Base-by-base conservation (phyloP, 257 asterid genomes). In the Striga asiatica region DNA sequence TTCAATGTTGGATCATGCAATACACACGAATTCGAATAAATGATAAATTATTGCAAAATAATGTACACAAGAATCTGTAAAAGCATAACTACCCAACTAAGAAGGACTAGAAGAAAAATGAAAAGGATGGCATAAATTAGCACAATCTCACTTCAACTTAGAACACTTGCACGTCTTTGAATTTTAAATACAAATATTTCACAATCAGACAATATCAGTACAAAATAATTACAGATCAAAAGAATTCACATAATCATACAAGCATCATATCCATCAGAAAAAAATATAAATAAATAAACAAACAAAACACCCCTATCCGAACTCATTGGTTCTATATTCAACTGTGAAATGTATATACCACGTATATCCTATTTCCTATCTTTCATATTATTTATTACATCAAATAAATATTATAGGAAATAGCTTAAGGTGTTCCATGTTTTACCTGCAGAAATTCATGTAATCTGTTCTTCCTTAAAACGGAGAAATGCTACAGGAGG, bases 391-490 rank as follows among this genome's bases (percentile, higher is more conserved):
- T 54, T 16, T 41, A 39, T 39, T 9, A 52, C 16, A 49, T 21
- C 21, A 63, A 53, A 18, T n/a, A 14, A 10, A 41, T 41, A 41
- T 13, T n/a, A n/a, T n/a, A n/a, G n/a, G n/a, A n/a, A n/a, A n/a
- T n/a, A n/a, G n/a, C n/a, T n/a, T n/a, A n/a, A n/a, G n/a, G n/a
- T n/a, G n/a, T n/a, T n/a, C n/a, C 48, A 12, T 37, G 11, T 45
- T 17, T 49, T 56, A 54, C 60, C 63, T 18, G 31, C 20, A 53
- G 66, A 37, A 57, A 58, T 27, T 38, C 51, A 78, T 38, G 85
- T 77, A 32, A 71, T 71, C 60, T 73, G 77, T 60, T 89, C 97
- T 79, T 81, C 92, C 73, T 89, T 89, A 27, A 82, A 82, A 16
- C 74, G 78, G 27, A 76, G 73, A 51, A 75, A 68, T 21, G 88